Evolutionary conservation across 176 grass and related monocot genomes (phyloP).

Genomic region (Paspalum notatum): DNA sequence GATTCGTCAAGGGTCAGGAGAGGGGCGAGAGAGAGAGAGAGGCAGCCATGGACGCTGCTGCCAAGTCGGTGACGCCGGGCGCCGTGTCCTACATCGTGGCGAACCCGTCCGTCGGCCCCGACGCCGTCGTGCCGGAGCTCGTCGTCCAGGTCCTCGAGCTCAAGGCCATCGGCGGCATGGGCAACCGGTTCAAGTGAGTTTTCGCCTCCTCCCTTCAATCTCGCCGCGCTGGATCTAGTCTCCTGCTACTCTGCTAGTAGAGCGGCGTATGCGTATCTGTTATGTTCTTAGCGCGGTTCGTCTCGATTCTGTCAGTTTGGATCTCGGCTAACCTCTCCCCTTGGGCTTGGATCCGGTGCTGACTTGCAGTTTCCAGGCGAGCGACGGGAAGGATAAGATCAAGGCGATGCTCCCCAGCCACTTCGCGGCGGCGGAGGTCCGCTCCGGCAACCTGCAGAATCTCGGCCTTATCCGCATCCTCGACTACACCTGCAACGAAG

Average conservation of each 20-base stretch:
- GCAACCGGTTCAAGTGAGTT: slow-evolving; percentile 71
- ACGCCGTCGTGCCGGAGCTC: slow-evolving; percentile 53
- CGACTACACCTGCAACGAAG: slow-evolving; percentile 76
- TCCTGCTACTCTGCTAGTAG: neutral
- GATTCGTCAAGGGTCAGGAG: neutral
- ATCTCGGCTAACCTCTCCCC: neutral
- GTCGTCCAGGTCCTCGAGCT: slow-evolving; percentile 95
- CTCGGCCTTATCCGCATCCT: slow-evolving; percentile 78
- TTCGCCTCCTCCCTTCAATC: neutral
- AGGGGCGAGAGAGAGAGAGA: neutral
- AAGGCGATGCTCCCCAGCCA: slow-evolving; percentile 81
- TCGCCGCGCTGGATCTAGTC: neutral
- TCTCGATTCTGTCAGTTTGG: neutral
- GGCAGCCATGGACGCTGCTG: slow-evolving; percentile 40
- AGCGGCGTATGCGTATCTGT: neutral
- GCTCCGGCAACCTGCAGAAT: slow-evolving; percentile 80
- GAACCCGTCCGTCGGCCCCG: slow-evolving; percentile 52
- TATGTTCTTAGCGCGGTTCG: neutral
- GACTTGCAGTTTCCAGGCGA: slow-evolving; percentile 75
- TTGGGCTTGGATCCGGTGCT: slow-evolving; percentile 9
- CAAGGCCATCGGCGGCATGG: slow-evolving; percentile 69
- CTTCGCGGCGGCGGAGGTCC: slow-evolving; percentile 59
- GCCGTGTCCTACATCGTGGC: slow-evolving; percentile 61
- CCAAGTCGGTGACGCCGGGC: slow-evolving; percentile 48
- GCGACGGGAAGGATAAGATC: slow-evolving; percentile 76